A percentile compares a stretch with the other conserved stretches of the same genome.
Evolutionary conservation across 2,329 filamentous ascomycete species (phyloP).

Genomic region (Westerdykella sp.): DNA sequence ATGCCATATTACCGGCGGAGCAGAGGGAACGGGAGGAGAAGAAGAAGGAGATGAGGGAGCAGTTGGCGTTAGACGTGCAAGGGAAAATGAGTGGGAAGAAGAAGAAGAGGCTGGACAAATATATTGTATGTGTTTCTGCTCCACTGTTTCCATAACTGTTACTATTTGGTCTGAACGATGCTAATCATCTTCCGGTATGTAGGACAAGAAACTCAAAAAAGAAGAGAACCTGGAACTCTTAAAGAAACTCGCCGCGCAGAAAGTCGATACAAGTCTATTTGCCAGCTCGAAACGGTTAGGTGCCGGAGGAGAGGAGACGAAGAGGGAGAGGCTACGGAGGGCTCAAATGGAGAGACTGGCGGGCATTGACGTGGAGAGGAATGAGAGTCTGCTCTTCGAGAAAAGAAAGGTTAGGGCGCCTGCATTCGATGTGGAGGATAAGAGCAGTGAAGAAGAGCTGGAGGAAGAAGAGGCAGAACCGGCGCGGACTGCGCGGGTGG

Average conservation of each 20-base stretch:
- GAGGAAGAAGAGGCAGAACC: neutral
- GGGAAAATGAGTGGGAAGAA: slow-evolving; percentile 58
- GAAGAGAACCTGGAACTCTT: slow-evolving; percentile 84
- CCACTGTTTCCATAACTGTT: neutral
- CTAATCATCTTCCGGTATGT: slow-evolving; percentile 1
- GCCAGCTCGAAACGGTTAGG: slow-evolving; percentile 73
- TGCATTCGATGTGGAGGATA: slow-evolving; percentile 24
- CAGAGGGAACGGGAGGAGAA: slow-evolving; percentile 50
- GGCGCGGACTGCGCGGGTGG: neutral
- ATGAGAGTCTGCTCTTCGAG: slow-evolving; percentile 52
- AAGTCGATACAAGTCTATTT: slow-evolving; percentile 75
- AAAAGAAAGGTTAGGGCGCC: slow-evolving; percentile 20
- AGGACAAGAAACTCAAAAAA: slow-evolving; percentile 87
- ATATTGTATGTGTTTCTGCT: slow-evolving; percentile 46
- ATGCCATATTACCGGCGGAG: slow-evolving; percentile 42
- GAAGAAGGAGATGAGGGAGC: slow-evolving; percentile 46
- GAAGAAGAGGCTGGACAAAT: slow-evolving; percentile 62
- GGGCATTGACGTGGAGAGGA: slow-evolving; percentile 52
- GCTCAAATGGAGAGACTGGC: slow-evolving; percentile 60
- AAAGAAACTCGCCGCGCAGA: slow-evolving; percentile 71
- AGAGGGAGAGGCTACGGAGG: slow-evolving; percentile 60
- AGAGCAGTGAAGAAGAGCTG: slow-evolving; percentile 24
- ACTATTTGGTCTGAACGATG: neutral
- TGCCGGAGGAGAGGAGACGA: slow-evolving; percentile 58
- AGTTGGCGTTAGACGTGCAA: slow-evolving; percentile 49